Evolutionary conservation across 1,284 basidiomycete species (phyloP), one percentile per base, ranked within the genome.

Genomic region (Sanghuangporus sanghuang): DNA sequence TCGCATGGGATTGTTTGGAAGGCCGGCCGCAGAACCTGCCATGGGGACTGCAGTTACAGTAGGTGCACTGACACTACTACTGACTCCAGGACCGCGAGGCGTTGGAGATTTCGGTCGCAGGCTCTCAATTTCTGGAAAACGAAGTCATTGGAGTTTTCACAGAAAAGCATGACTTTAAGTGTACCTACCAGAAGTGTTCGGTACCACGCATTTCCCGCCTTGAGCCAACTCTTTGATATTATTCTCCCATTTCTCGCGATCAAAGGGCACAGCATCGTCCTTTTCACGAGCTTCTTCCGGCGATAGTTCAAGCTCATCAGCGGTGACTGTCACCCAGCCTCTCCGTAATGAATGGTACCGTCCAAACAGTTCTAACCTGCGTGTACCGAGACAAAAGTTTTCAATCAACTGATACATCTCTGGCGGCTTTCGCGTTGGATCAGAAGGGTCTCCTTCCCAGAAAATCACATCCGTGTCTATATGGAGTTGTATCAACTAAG

Each of bases 391-490:
- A 72, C 96, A 98, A 74, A 99, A 99, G 76, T 97, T 98, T 75
- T 99, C 96, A 71, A 98, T 92, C 38, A 98, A 82, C 9, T 89
- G 89, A 77, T 98, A 96, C 78, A 96, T 92, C 73, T 99, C 96
- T 18, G 95, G 93, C 1, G 96, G 96, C 76, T 97, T 93, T 64
- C 87, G 81, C 11, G 85, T 87, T 2, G 91, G 88, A 74, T 95
- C 93, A 0, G 81, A 74, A 59, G 86, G 75, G 69, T 95, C 92
- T 39, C 91, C 91, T 76, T 93, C 91, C 95, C 95, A 98, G 16
- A 99, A 86, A 67, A 98, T 90, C 4, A 98, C 93, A 74, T 99
- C 96, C 36, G 96, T 98, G 74, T 98, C 95, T 89, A 62, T 52
- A 46, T 49, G 54, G 61, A 38, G 46, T 57, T n/a, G n/a, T 58